phyloP scores from a whole-genome alignment of 2,329 filamentous ascomycete species.

The Tolypocladium sp. region DNA sequence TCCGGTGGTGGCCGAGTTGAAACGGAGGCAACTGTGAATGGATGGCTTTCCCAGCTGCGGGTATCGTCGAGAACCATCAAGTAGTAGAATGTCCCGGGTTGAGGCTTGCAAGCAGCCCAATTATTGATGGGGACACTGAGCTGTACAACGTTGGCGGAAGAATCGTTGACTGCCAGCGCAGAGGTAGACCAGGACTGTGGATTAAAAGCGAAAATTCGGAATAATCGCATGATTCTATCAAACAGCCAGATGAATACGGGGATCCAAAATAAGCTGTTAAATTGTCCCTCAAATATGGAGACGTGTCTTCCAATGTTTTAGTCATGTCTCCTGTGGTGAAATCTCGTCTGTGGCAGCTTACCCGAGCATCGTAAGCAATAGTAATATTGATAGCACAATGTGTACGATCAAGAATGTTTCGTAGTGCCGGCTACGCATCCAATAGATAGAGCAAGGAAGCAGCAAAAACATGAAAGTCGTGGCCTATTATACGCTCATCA shows the following conservation, averaged over 20 bases:
- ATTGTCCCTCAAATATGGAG: constrained; percentile 39
- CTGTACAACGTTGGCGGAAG: constrained; percentile 30
- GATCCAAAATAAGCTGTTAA: constrained; percentile 39
- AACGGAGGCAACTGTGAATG: constrained; percentile 34
- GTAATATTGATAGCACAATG: constrained; percentile 39
- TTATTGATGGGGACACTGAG: constrained; percentile 25
- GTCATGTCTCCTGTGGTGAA: neutral
- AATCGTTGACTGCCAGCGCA: constrained; percentile 24
- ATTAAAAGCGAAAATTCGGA: constrained; percentile 32
- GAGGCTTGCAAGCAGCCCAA: constrained; percentile 20
- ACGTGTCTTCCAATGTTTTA: constrained; percentile 28
- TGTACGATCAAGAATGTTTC: constrained; percentile 41
- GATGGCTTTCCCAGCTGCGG: constrained; percentile 39
- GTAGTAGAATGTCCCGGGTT: constrained; percentile 36
- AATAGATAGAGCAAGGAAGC: constrained; percentile 38
- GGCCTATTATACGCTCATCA: constrained; percentile 19
- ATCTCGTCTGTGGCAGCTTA: constrained; percentile 17
- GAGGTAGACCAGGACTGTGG: constrained; percentile 24
- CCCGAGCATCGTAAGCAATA: constrained; percentile 42
- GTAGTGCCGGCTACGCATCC: constrained; percentile 42
- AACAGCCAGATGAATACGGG: constrained; percentile 38
- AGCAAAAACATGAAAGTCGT: constrained; percentile 35
- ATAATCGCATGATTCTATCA: constrained; percentile 36
- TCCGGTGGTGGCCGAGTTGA: constrained; percentile 8
- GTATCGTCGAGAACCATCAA: constrained; percentile 30